Evolutionary conservation across 2,329 filamentous ascomycete genomes (phyloP).

Genomic region (Xylariaceae sp.): DNA sequence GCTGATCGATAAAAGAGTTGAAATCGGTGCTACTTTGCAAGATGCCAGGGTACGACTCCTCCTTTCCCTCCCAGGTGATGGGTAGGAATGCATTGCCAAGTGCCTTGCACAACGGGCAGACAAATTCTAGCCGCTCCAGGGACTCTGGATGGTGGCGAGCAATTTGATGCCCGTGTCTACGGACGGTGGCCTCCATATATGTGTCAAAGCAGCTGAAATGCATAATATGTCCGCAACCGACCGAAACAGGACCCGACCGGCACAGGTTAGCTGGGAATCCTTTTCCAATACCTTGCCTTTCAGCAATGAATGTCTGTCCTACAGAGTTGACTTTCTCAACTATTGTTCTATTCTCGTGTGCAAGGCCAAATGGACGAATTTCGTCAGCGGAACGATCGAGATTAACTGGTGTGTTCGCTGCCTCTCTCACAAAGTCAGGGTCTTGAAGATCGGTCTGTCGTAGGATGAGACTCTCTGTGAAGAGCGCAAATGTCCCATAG

Average conservation of each 20-base stretch:
- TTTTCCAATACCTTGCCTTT: slow-evolving; percentile 84
- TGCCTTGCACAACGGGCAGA: slow-evolving; percentile 96
- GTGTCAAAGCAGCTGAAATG: slow-evolving; percentile 94
- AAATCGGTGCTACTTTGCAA: slow-evolving; percentile 67
- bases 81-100: slow-evolving; percentile 94
- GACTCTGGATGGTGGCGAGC: slow-evolving; percentile 91
- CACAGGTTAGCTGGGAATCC: slow-evolving; percentile 78
- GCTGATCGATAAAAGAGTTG: slow-evolving; percentile 69
- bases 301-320: slow-evolving; percentile 73
- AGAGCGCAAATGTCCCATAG: slow-evolving; percentile 91
- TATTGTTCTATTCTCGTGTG: slow-evolving; percentile 80
- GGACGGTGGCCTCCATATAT: slow-evolving; percentile 82
- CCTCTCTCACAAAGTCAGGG: slow-evolving; percentile 83
- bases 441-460: slow-evolving; percentile 86
- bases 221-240: slow-evolving; percentile 97
- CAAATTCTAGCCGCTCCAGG: slow-evolving; percentile 81
- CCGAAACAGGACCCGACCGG: slow-evolving; percentile 78
- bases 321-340: slow-evolving; percentile 77
- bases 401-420: slow-evolving; percentile 75
- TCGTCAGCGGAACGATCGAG: slow-evolving; percentile 85
- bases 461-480: slow-evolving; percentile 84
- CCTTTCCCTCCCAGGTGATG: slow-evolving; percentile 92
- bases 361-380: slow-evolving; percentile 87
- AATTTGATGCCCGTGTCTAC: slow-evolving; percentile 90
- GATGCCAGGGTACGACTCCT: slow-evolving; percentile 80